Evolutionary conservation across 345 rosid species (phyloP).

Genomic region (Psidium guajava): DNA sequence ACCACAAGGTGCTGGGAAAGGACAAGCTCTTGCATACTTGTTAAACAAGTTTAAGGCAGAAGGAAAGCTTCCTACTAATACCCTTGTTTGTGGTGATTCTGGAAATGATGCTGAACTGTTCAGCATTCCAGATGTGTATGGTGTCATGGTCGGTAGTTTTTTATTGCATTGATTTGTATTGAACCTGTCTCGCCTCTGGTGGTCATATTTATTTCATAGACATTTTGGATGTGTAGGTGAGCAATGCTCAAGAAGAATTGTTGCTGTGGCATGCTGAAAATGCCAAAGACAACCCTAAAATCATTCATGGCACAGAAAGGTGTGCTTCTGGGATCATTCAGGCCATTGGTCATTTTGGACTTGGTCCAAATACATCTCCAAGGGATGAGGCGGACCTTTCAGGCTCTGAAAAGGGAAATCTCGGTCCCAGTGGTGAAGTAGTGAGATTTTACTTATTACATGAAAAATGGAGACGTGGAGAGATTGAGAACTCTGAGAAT

Average conservation of each 20-base stretch:
- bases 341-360: constrained; percentile 84
- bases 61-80: constrained; percentile 64
- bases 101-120: constrained; percentile 98
- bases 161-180: neutral
- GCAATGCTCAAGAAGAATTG: constrained; percentile 98
- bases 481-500: constrained; percentile 57
- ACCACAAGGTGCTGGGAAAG: constrained; percentile 98
- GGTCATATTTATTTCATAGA: neutral
- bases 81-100: constrained; percentile 97
- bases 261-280: constrained; percentile 84
- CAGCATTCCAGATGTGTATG: constrained; percentile 81
- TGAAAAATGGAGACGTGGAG: constrained; percentile 94
- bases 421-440: constrained; percentile 41
- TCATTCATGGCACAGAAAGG: constrained; percentile 75
- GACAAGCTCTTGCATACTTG: constrained; percentile 92
- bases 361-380: constrained; percentile 80
- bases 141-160: constrained; percentile 69
- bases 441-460: constrained; percentile 67
- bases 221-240: constrained; percentile 36
- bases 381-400: constrained; percentile 59
- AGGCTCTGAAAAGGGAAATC: constrained; percentile 16
- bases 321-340: constrained; percentile 90
- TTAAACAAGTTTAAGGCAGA: constrained; percentile 59
- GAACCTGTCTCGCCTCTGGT: neutral
- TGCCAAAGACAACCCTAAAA: constrained; percentile 70